Conservation (phyloP, 805 yeast genomes). For the Pichia phayaonensis region DNA sequence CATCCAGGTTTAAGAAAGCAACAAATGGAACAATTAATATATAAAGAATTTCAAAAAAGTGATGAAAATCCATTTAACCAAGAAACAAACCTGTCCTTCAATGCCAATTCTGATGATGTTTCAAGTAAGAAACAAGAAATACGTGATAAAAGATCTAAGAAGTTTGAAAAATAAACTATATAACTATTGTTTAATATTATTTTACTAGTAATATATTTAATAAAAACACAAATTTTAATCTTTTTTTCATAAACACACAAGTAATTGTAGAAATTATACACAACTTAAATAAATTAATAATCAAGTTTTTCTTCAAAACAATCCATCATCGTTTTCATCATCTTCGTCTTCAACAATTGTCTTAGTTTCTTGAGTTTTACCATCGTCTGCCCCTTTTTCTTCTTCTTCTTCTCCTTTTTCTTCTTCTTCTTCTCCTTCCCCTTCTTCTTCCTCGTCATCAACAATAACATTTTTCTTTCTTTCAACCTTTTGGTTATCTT, state of each 20-base stretch:
- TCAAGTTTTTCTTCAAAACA: not conserved
- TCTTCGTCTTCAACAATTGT: constrained; percentile 3
- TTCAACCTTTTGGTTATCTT: constrained; percentile 21
- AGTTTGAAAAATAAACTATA: constrained; percentile 22
- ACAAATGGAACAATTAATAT: constrained; percentile 65
- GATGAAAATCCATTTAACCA: constrained; percentile 83
- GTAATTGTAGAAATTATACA: not conserved
- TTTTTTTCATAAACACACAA: not conserved
- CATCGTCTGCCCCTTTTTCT: constrained; percentile 12
- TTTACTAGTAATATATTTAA: not conserved
- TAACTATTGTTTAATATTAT: not conserved
- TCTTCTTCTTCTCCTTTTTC: constrained; percentile 15
- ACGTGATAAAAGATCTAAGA: constrained; percentile 26
- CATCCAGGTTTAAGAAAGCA: constrained; percentile 73
- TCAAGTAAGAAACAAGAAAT: constrained; percentile 27
- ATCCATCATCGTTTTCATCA: constrained; percentile 13
- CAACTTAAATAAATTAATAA: not conserved
- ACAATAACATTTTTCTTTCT: constrained; percentile 12
- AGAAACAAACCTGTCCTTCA: constrained; percentile 52
- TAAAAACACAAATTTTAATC: no score
- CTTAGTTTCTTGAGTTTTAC: not conserved
- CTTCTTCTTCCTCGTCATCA: constrained; percentile 20
- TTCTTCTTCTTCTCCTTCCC: constrained; percentile 13
- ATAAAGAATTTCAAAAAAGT: constrained; percentile 75
- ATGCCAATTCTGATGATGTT: constrained; percentile 53